phyloP scores from a whole-genome alignment of 306 rosid genomes.

The Comarum palustre region DNA sequence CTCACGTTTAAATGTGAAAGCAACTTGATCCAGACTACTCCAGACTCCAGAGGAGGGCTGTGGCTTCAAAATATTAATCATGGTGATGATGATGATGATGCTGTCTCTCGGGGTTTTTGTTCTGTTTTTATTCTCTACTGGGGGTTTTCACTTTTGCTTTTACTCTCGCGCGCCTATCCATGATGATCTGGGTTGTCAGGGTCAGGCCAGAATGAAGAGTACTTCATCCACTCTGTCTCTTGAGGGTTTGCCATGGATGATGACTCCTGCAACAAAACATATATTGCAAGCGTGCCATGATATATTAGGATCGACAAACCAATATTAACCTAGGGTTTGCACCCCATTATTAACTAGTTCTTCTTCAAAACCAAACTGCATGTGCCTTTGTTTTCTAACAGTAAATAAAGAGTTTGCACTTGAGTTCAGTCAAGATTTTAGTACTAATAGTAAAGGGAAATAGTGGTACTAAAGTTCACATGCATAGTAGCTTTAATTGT shows the following conservation, averaged over 20 bases:
- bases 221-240: constrained; percentile 96
- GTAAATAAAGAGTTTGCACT: background rate
- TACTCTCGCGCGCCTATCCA: constrained; percentile 37
- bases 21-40: background rate
- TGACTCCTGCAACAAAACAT: constrained; percentile 54
- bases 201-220: constrained; percentile 90
- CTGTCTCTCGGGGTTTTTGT: background rate
- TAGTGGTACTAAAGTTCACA: constrained; percentile 12
- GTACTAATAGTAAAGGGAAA: background rate
- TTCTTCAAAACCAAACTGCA: background rate
- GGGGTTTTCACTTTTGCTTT: background rate
- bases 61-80: constrained; percentile 1
- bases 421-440: constrained; percentile 6
- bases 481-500: constrained; percentile 9
- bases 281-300: constrained; percentile 14
- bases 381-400: constrained; percentile 2
- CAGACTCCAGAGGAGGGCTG: background rate
- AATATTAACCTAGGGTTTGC: constrained; percentile 9
- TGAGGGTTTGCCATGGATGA: constrained; percentile 64
- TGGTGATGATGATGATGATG: constrained; percentile 9
- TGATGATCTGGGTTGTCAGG: constrained; percentile 82
- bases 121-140: constrained; percentile 12
- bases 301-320: background rate
- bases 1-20: background rate
- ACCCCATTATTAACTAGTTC: background rate